Conservation (phyloP, 2,329 filamentous ascomycete genomes). For the Aspergillus ochraceoroseus region DNA sequence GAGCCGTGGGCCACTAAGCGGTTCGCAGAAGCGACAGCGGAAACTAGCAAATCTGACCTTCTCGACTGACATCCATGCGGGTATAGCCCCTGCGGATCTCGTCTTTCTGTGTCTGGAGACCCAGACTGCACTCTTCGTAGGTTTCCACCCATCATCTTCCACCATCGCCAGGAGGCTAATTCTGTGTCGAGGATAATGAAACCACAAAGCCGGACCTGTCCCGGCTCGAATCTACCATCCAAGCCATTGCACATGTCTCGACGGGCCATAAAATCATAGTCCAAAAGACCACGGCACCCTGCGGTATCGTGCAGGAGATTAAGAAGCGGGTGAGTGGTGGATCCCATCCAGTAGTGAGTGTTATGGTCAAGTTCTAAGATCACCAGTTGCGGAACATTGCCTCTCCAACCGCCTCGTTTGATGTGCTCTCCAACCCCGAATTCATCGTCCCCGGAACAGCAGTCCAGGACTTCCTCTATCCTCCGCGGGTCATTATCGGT, state of each 20-base stretch:
- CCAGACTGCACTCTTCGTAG: neutral
- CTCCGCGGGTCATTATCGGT: constrained; percentile 20
- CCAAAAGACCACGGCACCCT: constrained; percentile 18
- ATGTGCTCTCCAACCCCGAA: constrained; percentile 22
- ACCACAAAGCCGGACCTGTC: constrained; percentile 4
- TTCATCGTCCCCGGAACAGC: constrained; percentile 19
- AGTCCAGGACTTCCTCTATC: constrained; percentile 16
- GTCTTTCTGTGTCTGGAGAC: constrained; percentile 19
- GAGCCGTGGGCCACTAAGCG: neutral
- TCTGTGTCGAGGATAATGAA: neutral
- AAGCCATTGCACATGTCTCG: constrained; percentile 18
- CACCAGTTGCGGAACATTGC: constrained; percentile 15
- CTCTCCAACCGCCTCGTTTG: constrained; percentile 18
- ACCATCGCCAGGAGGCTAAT: too few relatives aligned
- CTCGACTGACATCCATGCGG: constrained; percentile 19
- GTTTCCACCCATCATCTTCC: too few relatives aligned
- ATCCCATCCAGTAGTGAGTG: too few relatives aligned
- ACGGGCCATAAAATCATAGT: constrained; percentile 22
- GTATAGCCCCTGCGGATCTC: constrained; percentile 18
- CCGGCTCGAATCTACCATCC: constrained; percentile 11
- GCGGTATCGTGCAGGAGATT: constrained; percentile 17
- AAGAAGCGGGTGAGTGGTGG: constrained; percentile 19
- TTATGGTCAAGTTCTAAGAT: too few relatives aligned
- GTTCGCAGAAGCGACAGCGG: neutral
- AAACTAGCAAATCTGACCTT: constrained; percentile 20